Evolutionary conservation across 202 grass and related monocot genomes (phyloP).

Genomic region (Hordeum pubiflorum): DNA sequence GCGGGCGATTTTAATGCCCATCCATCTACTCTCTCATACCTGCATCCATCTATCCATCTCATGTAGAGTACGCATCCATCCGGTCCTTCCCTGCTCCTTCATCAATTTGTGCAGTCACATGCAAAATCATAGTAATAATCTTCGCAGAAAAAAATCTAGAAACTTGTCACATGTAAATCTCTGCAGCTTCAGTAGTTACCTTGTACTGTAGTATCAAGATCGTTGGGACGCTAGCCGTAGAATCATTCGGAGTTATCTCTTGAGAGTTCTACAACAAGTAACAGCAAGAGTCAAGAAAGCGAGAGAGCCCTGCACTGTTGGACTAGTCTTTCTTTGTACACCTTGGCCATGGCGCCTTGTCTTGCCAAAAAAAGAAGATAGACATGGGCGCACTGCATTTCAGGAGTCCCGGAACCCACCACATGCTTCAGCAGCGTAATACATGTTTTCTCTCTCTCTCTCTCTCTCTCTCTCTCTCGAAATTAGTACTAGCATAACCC

Average conservation of each 20-base stretch:
- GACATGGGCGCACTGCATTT: neutral
- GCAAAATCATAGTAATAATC: neutral
- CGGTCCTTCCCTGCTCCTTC: neutral
- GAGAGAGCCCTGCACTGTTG: neutral
- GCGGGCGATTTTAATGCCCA: neutral
- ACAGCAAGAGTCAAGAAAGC: too few species aligned
- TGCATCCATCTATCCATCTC: neutral
- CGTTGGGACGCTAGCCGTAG: too few species aligned
- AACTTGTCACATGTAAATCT: too few species aligned
- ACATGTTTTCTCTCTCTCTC: too few species aligned
- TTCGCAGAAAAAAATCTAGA: too few species aligned
- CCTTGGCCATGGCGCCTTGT: neutral
- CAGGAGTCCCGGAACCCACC: neutral
- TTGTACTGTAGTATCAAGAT: too few species aligned
- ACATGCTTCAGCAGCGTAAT: neutral
- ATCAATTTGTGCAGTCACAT: neutral
- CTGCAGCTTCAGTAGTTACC: too few species aligned
- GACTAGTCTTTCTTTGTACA: neutral
- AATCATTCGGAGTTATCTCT: neutral
- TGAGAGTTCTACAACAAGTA: neutral
- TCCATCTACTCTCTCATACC: neutral
- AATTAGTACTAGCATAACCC: too few species aligned
- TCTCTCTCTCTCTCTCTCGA: too few species aligned
- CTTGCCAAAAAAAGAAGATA: neutral
- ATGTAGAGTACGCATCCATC: neutral